Conservation (phyloP, 2,329 filamentous ascomycete genomes). For the Dactylonectria estremocensis region DNA sequence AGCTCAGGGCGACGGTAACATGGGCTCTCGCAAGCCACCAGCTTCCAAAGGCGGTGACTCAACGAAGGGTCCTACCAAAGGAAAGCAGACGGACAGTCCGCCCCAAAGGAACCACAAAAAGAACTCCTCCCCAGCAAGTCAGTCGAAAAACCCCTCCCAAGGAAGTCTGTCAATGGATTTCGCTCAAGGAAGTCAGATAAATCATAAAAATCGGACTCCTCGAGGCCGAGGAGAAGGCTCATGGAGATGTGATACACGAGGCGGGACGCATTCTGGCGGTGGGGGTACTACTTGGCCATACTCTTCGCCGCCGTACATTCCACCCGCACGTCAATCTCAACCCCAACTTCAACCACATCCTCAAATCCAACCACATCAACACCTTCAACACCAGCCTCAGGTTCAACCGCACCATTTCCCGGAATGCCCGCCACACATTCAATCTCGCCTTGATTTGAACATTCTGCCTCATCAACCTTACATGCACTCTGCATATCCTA, state of each 20-base stretch:
- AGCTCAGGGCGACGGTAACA: slow-evolving; percentile 3
- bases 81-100: slow-evolving; percentile 14
- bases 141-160: not conserved
- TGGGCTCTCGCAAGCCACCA: too few species aligned
- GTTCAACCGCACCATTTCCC: not conserved
- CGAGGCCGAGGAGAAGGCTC: slow-evolving; percentile 24
- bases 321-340: slow-evolving; percentile 13
- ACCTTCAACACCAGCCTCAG: not conserved
- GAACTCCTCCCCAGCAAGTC: not conserved
- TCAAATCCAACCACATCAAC: not conserved
- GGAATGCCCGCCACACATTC: not conserved
- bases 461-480: slow-evolving; percentile 17
- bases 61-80: not conserved
- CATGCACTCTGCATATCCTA: not conserved
- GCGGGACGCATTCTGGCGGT: slow-evolving; percentile 10
- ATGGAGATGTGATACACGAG: slow-evolving; percentile 36
- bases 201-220: slow-evolving; percentile 18
- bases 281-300: slow-evolving; percentile 12
- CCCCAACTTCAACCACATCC: not conserved
- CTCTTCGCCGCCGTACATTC: slow-evolving; percentile 13
- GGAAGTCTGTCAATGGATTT: not conserved
- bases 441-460: not conserved
- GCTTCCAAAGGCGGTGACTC: too few species aligned
- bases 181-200: not conserved
- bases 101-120: slow-evolving; percentile 31